phyloP scores from a whole-genome alignment of 352 stramenopile species.

The Pythium aquatile region DNA sequence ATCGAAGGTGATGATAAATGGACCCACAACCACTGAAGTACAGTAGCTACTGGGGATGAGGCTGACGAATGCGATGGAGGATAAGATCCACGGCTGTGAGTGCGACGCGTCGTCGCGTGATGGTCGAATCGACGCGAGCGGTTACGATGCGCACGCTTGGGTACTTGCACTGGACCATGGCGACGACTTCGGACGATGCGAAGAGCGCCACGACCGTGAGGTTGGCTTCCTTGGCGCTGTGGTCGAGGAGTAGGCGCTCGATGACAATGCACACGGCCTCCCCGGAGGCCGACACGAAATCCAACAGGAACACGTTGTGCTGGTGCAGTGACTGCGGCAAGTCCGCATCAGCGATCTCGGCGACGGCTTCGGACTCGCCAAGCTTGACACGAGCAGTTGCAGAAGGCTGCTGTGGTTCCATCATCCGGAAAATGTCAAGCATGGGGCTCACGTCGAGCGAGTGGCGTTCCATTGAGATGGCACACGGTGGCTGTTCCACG shows the following conservation, averaged over 20 bases:
- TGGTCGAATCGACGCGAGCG: slow-evolving; percentile 16
- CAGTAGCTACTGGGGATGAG: neutral
- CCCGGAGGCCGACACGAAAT: slow-evolving; percentile 34
- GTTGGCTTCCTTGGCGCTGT: slow-evolving; percentile 36
- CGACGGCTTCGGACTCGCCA: neutral
- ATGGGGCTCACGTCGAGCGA: slow-evolving; percentile 11
- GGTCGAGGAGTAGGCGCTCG: slow-evolving; percentile 27
- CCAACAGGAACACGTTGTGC: slow-evolving; percentile 52
- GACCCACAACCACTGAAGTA: neutral
- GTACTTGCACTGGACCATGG: slow-evolving; percentile 34
- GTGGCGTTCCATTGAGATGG: slow-evolving; percentile 23
- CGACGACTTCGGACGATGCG: slow-evolving; percentile 34
- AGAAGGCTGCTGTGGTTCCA: slow-evolving; percentile 21
- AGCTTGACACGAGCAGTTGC: neutral
- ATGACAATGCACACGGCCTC: slow-evolving; percentile 39
- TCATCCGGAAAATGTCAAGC: slow-evolving; percentile 30
- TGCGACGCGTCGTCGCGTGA: slow-evolving; percentile 17
- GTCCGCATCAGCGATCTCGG: neutral
- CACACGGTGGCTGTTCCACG: slow-evolving; percentile 9
- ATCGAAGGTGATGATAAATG: too few relatives aligned
- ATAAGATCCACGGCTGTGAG: slow-evolving; percentile 16
- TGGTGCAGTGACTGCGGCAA: slow-evolving; percentile 30
- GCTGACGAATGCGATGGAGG: slow-evolving; percentile 15
- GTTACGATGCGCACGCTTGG: slow-evolving; percentile 33
- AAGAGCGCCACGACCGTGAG: slow-evolving; percentile 49